phyloP scores from a whole-genome alignment of 176 grass and related monocot genomes.

The Oropetium thomaeum region DNA sequence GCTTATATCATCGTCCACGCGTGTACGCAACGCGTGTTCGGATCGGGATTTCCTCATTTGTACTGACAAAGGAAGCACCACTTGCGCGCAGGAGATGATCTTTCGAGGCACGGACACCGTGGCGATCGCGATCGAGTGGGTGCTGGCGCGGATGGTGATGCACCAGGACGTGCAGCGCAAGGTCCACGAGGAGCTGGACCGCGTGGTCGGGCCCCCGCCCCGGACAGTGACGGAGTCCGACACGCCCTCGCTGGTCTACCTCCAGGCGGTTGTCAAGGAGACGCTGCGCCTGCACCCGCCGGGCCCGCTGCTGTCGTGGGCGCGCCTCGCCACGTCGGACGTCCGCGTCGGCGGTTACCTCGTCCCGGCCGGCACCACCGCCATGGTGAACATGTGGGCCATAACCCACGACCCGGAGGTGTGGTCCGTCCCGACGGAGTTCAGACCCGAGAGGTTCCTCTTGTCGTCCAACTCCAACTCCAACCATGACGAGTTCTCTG shows the following conservation, averaged over 20 bases:
- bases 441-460: slow-evolving; percentile 49
- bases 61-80: neutral
- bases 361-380: slow-evolving; percentile 60
- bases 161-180: slow-evolving; percentile 60
- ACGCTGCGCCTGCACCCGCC: slow-evolving; percentile 74
- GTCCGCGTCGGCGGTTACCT: slow-evolving; percentile 32
- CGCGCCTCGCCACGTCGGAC: slow-evolving; percentile 63
- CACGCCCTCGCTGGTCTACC: slow-evolving; percentile 37
- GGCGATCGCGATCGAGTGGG: slow-evolving; percentile 79
- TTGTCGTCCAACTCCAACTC: neutral
- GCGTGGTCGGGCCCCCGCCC: slow-evolving; percentile 39
- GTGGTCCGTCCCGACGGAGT: slow-evolving; percentile 43
- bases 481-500: neutral
- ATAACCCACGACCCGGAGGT: slow-evolving; percentile 57
- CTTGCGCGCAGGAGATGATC: slow-evolving; percentile 70
- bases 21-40: too few relatives aligned
- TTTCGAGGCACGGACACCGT: slow-evolving; percentile 88
- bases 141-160: slow-evolving; percentile 52
- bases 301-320: slow-evolving; percentile 81
- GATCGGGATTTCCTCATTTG: too few relatives aligned
- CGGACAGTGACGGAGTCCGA: slow-evolving; percentile 33
- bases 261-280: slow-evolving; percentile 71
- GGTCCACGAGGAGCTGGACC: slow-evolving; percentile 67
- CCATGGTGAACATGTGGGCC: slow-evolving; percentile 97
- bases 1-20: too few relatives aligned